Percentiles rank a stretch among this genome's conserved stretches.
Evolutionary conservation across 192 early-diverging fungal species (phyloP).

Genomic region (Phlyctochytrium arcticum): DNA sequence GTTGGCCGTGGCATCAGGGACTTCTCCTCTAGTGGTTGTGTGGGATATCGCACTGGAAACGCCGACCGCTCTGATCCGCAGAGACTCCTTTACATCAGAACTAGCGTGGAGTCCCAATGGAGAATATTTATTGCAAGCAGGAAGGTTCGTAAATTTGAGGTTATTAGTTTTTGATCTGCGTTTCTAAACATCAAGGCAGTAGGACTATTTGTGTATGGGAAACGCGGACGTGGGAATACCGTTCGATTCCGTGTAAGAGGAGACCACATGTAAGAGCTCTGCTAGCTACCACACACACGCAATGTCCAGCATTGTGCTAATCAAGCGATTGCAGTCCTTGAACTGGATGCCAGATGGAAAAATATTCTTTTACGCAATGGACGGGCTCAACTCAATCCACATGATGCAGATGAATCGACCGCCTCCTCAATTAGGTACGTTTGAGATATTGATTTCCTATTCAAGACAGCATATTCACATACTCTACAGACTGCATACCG

Average conservation of each 20-base stretch:
- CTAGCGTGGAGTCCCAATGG: conserved; percentile 55
- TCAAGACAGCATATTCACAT: too few species aligned
- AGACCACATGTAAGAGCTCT: conserved; percentile 24
- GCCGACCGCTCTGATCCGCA: conserved; percentile 27
- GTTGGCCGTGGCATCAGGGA: conserved; percentile 36
- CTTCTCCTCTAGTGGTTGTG: conserved; percentile 30
- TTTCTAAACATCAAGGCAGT: too few species aligned
- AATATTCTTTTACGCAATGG: conserved; percentile 52
- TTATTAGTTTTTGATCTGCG: too few species aligned
- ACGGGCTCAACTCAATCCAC: conserved; percentile 33
- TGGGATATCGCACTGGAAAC: conserved; percentile 42
- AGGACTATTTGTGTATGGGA: conserved; percentile 43
- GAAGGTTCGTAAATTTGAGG: conserved; percentile 20
- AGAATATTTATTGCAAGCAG: conserved; percentile 37
- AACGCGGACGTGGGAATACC: conserved; percentile 41
- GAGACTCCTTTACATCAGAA: conserved; percentile 28
- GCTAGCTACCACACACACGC: too few species aligned
- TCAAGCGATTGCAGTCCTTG: conserved; percentile 45
- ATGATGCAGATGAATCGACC: conserved; percentile 10
- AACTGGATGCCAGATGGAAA: conserved; percentile 60
- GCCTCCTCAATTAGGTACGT: conserved; percentile 21
- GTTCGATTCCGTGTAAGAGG: conserved; percentile 27
- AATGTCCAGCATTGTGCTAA: too few species aligned
- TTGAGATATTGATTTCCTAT: too few species aligned
- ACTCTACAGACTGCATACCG: too few species aligned